Evolutionary conservation across 2,329 filamentous ascomycete genomes (phyloP), one percentile per base, ranked within the genome.

Genomic region (Fusarium fujikuroi): DNA sequence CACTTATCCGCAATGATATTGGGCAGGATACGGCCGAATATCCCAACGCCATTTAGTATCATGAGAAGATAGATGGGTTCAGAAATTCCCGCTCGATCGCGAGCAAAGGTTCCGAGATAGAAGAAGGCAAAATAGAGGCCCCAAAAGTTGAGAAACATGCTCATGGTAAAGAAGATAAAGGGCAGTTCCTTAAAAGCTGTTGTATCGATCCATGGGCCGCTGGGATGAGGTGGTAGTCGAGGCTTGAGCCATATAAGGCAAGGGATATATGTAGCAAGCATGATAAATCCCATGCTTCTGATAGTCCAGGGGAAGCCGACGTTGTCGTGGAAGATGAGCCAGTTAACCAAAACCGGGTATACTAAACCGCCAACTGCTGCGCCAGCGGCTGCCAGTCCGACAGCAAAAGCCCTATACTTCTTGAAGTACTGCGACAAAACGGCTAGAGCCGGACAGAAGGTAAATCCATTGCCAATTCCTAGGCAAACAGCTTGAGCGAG

Each of bases 361-460:
- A 90, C 79, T 5, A 89, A 82, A 7, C 87, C 87, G 2, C 88
- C 88, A 5, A 88, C 81, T 7, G 86, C 87, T 53, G 87, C 87
- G 4, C 90, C 90, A 1, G 86, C 86, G 2, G 89, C 89, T 6
- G 88, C 86, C 4, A 91, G 76, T 4, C 90, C 90, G 44, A 91
- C 87, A 9, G 88, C 89, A 7, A 92, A 79, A 1, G 85, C 86
- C 63, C 88, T 84, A 61, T 84, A 85, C 44, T 83, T 84, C 40
- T 84, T 84, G 76, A 92, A 92, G 70, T 92, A 92, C n/a, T 89
- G 87, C 0, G 90, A 87, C 18, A 92, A 80, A 14, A 92, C 83
- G 15, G 90, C 88, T 28, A 92, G 83, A 7, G 87, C 85, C 0
- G 90, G 87, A 16, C 88, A 84, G 76, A 89, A 91, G 12, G 89